phyloP scores from a whole-genome alignment of 305 asterid species.

The Fraxinus albicans region DNA sequence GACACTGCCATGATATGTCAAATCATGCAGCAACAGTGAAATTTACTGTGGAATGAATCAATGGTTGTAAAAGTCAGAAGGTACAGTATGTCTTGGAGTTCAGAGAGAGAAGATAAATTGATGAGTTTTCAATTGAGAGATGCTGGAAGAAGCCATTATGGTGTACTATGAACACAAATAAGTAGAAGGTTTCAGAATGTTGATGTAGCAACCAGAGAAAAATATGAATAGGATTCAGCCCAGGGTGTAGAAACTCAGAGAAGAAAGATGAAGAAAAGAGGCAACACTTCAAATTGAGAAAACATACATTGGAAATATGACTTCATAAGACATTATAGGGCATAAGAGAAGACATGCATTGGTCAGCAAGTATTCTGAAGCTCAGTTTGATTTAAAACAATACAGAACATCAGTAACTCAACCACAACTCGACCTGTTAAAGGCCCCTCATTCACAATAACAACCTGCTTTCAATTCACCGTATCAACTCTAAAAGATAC shows the following conservation, averaged over 20 bases:
- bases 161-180: conserved; percentile 6
- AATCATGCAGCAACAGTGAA: conserved; percentile 6
- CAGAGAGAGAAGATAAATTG: conserved; percentile 15
- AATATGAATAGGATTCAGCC: conserved; percentile 5
- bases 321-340: not conserved
- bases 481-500: not conserved
- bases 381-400: not conserved
- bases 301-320: not conserved
- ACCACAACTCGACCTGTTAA: not conserved
- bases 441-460: not conserved
- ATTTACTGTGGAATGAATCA: not conserved
- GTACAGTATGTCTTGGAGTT: not conserved
- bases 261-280: not conserved
- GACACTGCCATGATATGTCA: conserved; percentile 4
- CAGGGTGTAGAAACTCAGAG: conserved; percentile 6
- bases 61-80: conserved; percentile 6
- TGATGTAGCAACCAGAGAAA: not conserved
- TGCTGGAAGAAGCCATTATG: not conserved
- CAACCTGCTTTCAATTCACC: not conserved
- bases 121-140: not conserved
- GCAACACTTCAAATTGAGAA: conserved; percentile 1
- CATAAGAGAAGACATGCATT: not conserved
- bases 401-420: not conserved
- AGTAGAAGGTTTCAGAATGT: not conserved
- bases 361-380: not conserved